Conservation (phyloP, 768 basidiomycete genomes). For the Mycena alexandri region DNA sequence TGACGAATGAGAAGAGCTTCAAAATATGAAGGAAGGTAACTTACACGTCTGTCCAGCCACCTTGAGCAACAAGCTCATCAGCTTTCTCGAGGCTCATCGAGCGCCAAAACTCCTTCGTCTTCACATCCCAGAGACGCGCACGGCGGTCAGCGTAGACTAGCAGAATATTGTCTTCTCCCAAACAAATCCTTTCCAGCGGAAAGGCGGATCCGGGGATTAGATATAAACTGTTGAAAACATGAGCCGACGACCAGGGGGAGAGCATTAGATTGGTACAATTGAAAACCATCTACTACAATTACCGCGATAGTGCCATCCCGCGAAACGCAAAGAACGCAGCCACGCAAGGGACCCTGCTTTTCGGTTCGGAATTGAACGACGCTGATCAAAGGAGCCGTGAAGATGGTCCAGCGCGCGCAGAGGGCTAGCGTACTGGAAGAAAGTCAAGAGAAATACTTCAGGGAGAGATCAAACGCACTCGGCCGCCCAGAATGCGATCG, state of each 20-base stretch:
- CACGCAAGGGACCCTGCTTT: slow-evolving; percentile 67
- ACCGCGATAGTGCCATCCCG: slow-evolving; percentile 86
- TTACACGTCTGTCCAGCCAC: slow-evolving; percentile 83
- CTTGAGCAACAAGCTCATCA: slow-evolving; percentile 76
- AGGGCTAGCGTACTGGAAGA: slow-evolving; percentile 69
- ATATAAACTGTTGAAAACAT: slow-evolving; percentile 66
- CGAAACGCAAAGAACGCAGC: slow-evolving; percentile 80
- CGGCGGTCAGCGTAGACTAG: slow-evolving; percentile 81
- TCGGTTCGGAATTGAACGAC: slow-evolving; percentile 70
- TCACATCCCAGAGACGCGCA: slow-evolving; percentile 89
- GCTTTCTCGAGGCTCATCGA: slow-evolving; percentile 85
- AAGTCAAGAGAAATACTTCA: slow-evolving; percentile 1
- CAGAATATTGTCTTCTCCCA: slow-evolving; percentile 78
- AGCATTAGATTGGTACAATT: slow-evolving; percentile 69
- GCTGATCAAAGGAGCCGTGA: slow-evolving; percentile 71
- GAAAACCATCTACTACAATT: slow-evolving; percentile 78
- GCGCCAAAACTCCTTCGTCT: slow-evolving; percentile 86
- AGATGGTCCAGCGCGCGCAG: slow-evolving; percentile 79
- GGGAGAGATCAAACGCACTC: slow-evolving; percentile 57
- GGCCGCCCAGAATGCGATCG: slow-evolving; percentile 78
- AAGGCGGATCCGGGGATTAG: slow-evolving; percentile 86
- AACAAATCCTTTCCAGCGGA: slow-evolving; percentile 71
- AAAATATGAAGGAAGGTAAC: slow-evolving; percentile 20
- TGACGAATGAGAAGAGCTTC: neutral
- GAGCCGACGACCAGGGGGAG: neutral